Percentiles rank a stretch among this genome's conserved stretches.
Conservation (phyloP, 768 basidiomycete species). For the Tylopilus rubrobrunneus region DNA sequence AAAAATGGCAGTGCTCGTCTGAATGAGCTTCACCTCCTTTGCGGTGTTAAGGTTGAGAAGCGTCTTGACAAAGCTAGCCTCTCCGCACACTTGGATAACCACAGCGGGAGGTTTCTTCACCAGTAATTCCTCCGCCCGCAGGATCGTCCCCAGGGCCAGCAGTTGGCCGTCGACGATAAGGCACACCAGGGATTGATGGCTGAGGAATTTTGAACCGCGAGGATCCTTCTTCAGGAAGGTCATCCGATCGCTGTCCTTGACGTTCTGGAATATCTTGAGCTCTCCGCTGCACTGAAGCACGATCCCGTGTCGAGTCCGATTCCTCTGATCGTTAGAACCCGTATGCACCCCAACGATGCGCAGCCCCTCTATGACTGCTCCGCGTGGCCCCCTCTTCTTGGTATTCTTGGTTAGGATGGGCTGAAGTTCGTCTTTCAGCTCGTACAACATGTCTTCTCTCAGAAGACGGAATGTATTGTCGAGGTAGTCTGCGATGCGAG, state of each 20-base stretch:
- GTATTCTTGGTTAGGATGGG: conserved; percentile 34
- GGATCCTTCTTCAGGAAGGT: conserved; percentile 36
- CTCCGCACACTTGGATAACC: conserved; percentile 50
- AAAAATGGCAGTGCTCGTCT: conserved; percentile 60
- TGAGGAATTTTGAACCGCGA: conserved; percentile 36
- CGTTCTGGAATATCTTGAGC: conserved; percentile 34
- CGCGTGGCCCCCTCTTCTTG: conserved; percentile 36
- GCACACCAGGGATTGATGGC: conserved; percentile 53
- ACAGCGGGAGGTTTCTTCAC: conserved; percentile 45
- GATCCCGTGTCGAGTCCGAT: conserved; percentile 41
- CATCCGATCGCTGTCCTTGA: conserved; percentile 35
- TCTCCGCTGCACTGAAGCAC: conserved; percentile 35
- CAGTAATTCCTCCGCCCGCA: conserved; percentile 52
- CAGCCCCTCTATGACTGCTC: conserved; percentile 37
- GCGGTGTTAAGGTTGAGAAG: conserved; percentile 39
- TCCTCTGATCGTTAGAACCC: conserved; percentile 21
- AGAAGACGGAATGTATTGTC: conserved; percentile 67
- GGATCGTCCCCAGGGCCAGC: conserved; percentile 49
- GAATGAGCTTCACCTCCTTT: conserved; percentile 42
- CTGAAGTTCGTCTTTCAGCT: conserved; percentile 54
- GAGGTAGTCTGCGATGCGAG: conserved; percentile 45
- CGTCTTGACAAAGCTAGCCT: conserved; percentile 34
- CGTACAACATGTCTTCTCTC: conserved; percentile 59
- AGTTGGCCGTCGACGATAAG: conserved; percentile 46
- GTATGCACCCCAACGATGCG: conserved; percentile 34